A percentile compares a stretch with the other conserved stretches of the same genome.
These are phyloP conservation scores for Tricharina praecox DNA, from an alignment of 495 filamentous ascomycete species.

Conservation along the genomic window DNA sequence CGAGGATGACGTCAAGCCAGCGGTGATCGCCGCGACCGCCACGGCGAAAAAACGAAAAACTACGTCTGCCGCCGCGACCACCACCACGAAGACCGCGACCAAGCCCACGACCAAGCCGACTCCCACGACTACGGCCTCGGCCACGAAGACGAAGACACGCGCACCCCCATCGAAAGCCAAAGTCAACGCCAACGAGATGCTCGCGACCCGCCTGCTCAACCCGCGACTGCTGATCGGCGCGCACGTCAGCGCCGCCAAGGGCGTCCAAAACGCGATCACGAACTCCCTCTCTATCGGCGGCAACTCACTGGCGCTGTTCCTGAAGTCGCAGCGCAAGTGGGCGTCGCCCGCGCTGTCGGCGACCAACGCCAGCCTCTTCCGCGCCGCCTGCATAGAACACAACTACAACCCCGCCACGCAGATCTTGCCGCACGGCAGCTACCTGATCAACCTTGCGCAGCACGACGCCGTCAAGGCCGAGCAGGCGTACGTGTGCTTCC, in stretches of 20 bases:
- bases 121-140: neutral
- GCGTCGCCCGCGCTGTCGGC: constrained; percentile 57
- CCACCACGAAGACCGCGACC: neutral
- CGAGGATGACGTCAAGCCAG: neutral
- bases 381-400: constrained; percentile 45
- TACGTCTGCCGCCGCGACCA: neutral
- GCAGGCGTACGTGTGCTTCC: constrained; percentile 72
- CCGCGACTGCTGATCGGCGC: constrained; percentile 78
- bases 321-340: constrained; percentile 95
- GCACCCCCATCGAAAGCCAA: neutral
- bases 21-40: neutral
- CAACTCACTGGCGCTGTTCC: constrained; percentile 84
- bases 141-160: neutral
- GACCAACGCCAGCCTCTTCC: constrained; percentile 51
- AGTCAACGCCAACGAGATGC: constrained; percentile 27
- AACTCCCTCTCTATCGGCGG: constrained; percentile 71
- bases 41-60: neutral
- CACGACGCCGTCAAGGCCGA: constrained; percentile 56
- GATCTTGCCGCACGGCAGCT: constrained; percentile 81
- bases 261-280: constrained; percentile 72
- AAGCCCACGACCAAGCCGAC: neutral
- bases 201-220: constrained; percentile 47
- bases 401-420: constrained; percentile 53
- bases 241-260: constrained; percentile 78
- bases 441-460: constrained; percentile 89